phyloP scores from a whole-genome alignment of 306 rosid genomes.

The Canavalia gladiata region DNA sequence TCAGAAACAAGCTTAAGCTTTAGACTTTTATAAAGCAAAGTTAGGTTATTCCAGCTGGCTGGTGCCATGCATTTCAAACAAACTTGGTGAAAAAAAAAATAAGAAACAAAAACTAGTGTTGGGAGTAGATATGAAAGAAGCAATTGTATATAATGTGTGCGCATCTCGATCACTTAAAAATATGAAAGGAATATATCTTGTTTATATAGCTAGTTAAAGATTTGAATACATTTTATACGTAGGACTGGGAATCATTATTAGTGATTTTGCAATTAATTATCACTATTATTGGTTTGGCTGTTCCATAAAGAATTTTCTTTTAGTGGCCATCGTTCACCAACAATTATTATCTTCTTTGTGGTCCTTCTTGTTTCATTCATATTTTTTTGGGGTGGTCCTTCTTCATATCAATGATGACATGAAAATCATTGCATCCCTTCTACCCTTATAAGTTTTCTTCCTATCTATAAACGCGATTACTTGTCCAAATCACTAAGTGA shows the following conservation, averaged over 20 bases:
- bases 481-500: neutral
- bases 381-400: constrained; percentile 46
- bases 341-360: constrained; percentile 45
- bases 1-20: neutral
- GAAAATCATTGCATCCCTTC: constrained; percentile 49
- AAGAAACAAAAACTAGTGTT: neutral
- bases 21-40: neutral
- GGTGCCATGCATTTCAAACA: constrained; percentile 1
- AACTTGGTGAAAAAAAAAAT: neutral
- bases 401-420: constrained; percentile 48
- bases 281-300: constrained; percentile 43
- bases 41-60: constrained; percentile 27
- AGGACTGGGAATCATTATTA: constrained; percentile 22
- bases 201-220: constrained; percentile 3
- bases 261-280: constrained; percentile 40
- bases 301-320: constrained; percentile 32
- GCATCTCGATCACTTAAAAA: constrained; percentile 18
- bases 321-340: constrained; percentile 33
- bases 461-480: constrained; percentile 23
- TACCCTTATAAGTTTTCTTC: neutral
- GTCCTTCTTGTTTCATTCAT: constrained; percentile 45
- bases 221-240: neutral
- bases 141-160: neutral
- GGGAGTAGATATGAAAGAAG: constrained; percentile 20
- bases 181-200: constrained; percentile 34